Conservation (phyloP, 192 early-diverging fungal genomes). For the Coemansia sp. region DNA sequence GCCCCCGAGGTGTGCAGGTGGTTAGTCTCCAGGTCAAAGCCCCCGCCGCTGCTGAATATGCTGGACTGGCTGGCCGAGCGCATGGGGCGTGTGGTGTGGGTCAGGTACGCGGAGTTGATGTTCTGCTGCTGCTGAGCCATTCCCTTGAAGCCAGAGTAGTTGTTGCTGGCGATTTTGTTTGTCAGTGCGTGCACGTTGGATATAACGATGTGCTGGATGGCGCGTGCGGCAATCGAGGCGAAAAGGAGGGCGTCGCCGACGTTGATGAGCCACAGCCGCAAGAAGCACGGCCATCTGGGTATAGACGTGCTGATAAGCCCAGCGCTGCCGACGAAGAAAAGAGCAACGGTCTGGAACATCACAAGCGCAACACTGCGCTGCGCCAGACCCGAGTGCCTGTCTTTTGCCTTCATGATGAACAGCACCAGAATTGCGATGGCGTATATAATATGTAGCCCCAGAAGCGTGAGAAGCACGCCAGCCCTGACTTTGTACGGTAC, state of each 20-base stretch:
- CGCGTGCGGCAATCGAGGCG: conserved; percentile 28
- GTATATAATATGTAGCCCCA: conserved; percentile 24
- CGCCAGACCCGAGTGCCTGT: conserved; percentile 46
- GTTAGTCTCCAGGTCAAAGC: conserved; percentile 18
- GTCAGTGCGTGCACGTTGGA: conserved; percentile 45
- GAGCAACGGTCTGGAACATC: conserved; percentile 21
- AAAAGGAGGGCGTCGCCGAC: conserved; percentile 31
- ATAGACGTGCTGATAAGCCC: conserved; percentile 37
- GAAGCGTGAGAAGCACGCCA: conserved; percentile 27
- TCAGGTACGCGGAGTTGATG: conserved; percentile 12
- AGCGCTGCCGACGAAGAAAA: conserved; percentile 22
- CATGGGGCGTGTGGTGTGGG: conserved; percentile 7
- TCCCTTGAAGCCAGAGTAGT: conserved; percentile 26
- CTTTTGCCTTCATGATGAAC: conserved; percentile 42
- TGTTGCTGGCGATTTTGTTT: conserved; percentile 31
- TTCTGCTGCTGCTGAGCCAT: conserved; percentile 26
- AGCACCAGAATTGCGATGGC: conserved; percentile 28
- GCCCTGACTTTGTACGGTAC: conserved; percentile 31
- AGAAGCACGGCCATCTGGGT: conserved; percentile 39
- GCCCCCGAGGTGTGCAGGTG: neutral
- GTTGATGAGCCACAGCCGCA: conserved; percentile 36
- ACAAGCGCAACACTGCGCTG: conserved; percentile 30
- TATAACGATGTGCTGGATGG: conserved; percentile 36
- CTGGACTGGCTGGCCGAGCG: conserved; percentile 40
- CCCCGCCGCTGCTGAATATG: conserved; percentile 40